phyloP scores from a whole-genome alignment of 2,329 filamentous ascomycete species.

The Phoma sp. region DNA sequence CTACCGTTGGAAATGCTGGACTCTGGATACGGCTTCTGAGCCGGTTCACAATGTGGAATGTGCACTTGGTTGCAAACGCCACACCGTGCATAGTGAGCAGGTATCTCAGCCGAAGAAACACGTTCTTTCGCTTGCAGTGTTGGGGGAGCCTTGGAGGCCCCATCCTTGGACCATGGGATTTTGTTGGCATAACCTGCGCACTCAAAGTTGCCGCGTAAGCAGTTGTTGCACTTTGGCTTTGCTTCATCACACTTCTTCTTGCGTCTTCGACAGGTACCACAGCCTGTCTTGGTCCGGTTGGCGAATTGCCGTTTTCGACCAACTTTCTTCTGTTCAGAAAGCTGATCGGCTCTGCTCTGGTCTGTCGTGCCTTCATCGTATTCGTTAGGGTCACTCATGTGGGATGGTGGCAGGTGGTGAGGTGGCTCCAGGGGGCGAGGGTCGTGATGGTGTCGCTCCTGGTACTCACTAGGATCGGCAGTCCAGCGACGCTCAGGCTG shows the following conservation, averaged over 20 bases:
- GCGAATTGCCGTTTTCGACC: slow-evolving; percentile 72
- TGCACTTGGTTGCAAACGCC: slow-evolving; percentile 30
- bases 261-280: slow-evolving; percentile 85
- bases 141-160: slow-evolving; percentile 63
- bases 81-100: slow-evolving; percentile 26
- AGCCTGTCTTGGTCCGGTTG: slow-evolving; percentile 95
- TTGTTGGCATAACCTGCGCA: slow-evolving; percentile 90
- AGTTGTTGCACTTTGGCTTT: slow-evolving; percentile 94
- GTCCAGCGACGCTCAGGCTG: slow-evolving; percentile 41
- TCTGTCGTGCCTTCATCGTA: slow-evolving; percentile 45
- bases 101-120: slow-evolving; percentile 33
- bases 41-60: slow-evolving; percentile 43
- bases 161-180: slow-evolving; percentile 79
- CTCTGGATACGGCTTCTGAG: slow-evolving; percentile 35
- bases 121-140: slow-evolving; percentile 84
- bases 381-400: slow-evolving; percentile 22
- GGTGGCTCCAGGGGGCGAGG: slow-evolving; percentile 29
- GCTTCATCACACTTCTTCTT: slow-evolving; percentile 99
- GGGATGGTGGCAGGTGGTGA: slow-evolving; percentile 16
- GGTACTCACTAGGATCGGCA: slow-evolving; percentile 37
- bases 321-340: slow-evolving; percentile 55
- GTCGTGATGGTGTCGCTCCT: slow-evolving; percentile 33
- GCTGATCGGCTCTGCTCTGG: slow-evolving; percentile 52
- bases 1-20: slow-evolving; percentile 25
- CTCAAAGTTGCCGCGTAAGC: slow-evolving; percentile 84